A percentile compares a stretch with the other conserved stretches of the same genome.
phyloP scores from a whole-genome alignment of 768 basidiomycete species.

The Pleurotus platypus region DNA sequence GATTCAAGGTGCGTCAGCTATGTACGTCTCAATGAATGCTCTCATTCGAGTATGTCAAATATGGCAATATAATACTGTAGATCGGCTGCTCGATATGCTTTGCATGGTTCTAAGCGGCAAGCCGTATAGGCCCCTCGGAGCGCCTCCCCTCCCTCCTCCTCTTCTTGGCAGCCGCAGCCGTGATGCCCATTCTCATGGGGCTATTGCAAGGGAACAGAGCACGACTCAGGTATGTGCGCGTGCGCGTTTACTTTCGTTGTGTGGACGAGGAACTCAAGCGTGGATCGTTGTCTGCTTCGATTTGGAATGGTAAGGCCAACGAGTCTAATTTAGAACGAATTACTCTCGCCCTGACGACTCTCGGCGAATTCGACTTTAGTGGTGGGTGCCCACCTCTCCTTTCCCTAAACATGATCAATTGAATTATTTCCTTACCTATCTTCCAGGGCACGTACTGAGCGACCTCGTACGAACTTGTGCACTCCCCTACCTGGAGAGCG shows the following conservation, averaged over 20 bases:
- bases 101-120: conserved; percentile 80
- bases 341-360: conserved; percentile 81
- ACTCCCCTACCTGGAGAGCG: conserved; percentile 91
- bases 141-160: conserved; percentile 43
- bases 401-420: background rate
- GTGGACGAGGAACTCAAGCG: too few species aligned
- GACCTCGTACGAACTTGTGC: conserved; percentile 94
- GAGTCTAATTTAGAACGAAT: conserved; percentile 66
- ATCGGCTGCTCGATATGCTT: conserved; percentile 84
- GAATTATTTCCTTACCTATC: background rate
- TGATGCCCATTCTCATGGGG: conserved; percentile 34
- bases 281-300: background rate
- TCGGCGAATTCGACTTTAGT: conserved; percentile 92
- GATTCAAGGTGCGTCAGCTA: conserved; percentile 68
- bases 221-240: conserved; percentile 36
- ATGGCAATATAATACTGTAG: conserved; percentile 32
- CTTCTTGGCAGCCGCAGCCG: conserved; percentile 36
- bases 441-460: conserved; percentile 82
- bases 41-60: background rate
- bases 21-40: background rate
- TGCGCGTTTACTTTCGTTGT: background rate
- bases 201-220: conserved; percentile 47
- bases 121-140: conserved; percentile 84
- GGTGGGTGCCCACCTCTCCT: conserved; percentile 42
- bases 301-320: conserved; percentile 23